phyloP scores from a whole-genome alignment of 306 rosid species.

The Prunus fruticosa region DNA sequence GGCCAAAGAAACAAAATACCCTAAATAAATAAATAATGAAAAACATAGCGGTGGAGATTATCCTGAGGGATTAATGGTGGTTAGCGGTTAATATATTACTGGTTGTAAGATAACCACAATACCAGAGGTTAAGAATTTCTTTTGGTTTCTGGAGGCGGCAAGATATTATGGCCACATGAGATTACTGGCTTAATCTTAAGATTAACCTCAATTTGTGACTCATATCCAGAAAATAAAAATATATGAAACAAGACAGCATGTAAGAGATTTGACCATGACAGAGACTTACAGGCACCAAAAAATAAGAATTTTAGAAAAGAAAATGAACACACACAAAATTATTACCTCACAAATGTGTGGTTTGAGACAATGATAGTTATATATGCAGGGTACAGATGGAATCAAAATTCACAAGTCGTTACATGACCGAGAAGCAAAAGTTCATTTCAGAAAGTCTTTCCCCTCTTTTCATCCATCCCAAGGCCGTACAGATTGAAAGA shows the following conservation, averaged over 20 bases:
- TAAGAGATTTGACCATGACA: no score
- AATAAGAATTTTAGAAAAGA: background rate
- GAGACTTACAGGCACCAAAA: background rate
- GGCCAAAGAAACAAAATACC: background rate
- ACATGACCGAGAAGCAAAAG: conserved; percentile 55
- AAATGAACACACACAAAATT: background rate
- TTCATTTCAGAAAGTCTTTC: conserved; percentile 45
- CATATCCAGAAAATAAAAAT: background rate
- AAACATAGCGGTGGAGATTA: no score
- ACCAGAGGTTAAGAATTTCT: background rate
- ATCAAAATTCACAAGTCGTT: conserved; percentile 35
- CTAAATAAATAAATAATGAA: no score
- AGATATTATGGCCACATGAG: background rate
- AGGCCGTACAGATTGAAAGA: conserved; percentile 19
- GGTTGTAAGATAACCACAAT: background rate
- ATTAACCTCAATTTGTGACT: background rate
- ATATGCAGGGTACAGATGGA: conserved; percentile 22
- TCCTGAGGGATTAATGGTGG: no score
- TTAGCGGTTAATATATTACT: background rate
- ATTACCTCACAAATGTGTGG: background rate
- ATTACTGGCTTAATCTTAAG: no score
- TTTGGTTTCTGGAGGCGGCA: background rate
- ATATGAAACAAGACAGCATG: background rate
- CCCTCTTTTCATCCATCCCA: conserved; percentile 36
- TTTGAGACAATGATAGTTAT: background rate